Percentiles rank a stretch among this genome's conserved stretches.
Evolutionary conservation across 495 filamentous ascomycete genomes (phyloP).

Genomic region (Astrocystis sublimbata): DNA sequence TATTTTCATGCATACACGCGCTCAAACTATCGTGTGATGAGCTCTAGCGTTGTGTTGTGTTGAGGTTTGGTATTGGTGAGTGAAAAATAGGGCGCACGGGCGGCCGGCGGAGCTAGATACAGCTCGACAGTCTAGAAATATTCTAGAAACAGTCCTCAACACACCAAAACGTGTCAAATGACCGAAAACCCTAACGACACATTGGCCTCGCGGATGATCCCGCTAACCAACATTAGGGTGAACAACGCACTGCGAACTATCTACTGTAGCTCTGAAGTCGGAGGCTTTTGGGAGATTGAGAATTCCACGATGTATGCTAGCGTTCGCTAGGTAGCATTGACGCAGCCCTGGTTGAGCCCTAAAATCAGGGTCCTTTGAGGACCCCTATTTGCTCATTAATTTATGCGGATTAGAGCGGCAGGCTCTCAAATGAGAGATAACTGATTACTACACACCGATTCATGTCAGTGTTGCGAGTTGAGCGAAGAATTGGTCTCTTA

Average conservation of each 20-base stretch:
- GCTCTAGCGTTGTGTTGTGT: not conserved
- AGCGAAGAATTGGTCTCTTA: too few relatives aligned
- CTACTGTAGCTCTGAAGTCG: not conserved
- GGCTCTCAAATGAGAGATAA: not conserved
- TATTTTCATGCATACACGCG: not conserved
- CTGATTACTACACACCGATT: too few relatives aligned
- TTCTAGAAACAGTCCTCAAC: slow-evolving; percentile 8
- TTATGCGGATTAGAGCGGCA: not conserved
- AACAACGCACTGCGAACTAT: not conserved
- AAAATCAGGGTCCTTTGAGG: slow-evolving; percentile 5
- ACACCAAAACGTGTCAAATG: too few relatives aligned
- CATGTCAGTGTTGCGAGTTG: too few relatives aligned
- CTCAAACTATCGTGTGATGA: too few relatives aligned
- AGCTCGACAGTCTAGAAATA: slow-evolving; percentile 9
- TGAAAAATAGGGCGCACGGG: too few relatives aligned
- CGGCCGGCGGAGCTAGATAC: too few relatives aligned
- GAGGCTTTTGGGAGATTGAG: too few relatives aligned
- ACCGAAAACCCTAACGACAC: not conserved
- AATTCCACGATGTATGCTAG: too few relatives aligned
- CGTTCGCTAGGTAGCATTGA: not conserved
- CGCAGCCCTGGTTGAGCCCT: not conserved
- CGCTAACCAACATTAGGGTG: slow-evolving; percentile 3
- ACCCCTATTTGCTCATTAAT: not conserved
- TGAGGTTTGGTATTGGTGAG: too few relatives aligned
- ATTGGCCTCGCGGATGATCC: slow-evolving; percentile 1